These are phyloP conservation scores for Colletotrichum filicis DNA, from an alignment of 2,329 filamentous ascomycete genomes.

Conservation along the genomic window DNA sequence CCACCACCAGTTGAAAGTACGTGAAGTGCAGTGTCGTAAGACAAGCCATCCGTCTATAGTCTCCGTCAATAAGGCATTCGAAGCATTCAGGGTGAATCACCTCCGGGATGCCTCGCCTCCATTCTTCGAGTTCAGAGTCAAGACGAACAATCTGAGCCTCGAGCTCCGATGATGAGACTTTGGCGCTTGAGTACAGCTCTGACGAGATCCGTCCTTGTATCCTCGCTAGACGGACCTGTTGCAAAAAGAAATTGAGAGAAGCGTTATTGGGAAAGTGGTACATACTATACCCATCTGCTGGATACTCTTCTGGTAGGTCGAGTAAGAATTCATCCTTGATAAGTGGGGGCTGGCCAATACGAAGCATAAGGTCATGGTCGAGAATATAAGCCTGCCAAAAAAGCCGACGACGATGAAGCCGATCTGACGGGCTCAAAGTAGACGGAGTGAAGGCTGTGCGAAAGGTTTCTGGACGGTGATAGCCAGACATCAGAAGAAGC, in stretches of 20 bases:
- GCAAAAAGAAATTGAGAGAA: not conserved
- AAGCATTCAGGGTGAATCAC: not conserved
- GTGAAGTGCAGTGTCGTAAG: constrained; percentile 2
- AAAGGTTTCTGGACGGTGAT: not conserved
- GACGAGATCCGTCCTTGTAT: constrained; percentile 3
- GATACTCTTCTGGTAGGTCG: constrained; percentile 3
- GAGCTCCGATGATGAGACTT: not conserved
- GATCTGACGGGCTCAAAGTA: not conserved
- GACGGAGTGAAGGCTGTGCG: not conserved
- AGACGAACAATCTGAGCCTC: not conserved
- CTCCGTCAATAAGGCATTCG: not conserved
- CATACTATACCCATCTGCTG: not conserved
- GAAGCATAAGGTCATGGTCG: constrained; percentile 13
- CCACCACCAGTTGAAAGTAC: constrained; percentile 14
- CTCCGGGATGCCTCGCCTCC: constrained; percentile 2
- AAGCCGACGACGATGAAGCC: not conserved
- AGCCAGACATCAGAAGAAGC: constrained; percentile 1
- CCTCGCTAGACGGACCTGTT: not conserved
- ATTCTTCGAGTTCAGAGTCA: constrained; percentile 2
- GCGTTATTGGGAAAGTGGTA: not conserved
- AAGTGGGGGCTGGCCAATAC: constrained; percentile 8
- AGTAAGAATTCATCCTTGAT: constrained; percentile 10
- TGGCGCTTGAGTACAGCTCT: not conserved
- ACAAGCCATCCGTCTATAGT: not conserved
- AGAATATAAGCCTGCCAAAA: constrained; percentile 6